Conservation (phyloP, 192 early-diverging fungal species). For the Chytriomyces hyalinus region DNA sequence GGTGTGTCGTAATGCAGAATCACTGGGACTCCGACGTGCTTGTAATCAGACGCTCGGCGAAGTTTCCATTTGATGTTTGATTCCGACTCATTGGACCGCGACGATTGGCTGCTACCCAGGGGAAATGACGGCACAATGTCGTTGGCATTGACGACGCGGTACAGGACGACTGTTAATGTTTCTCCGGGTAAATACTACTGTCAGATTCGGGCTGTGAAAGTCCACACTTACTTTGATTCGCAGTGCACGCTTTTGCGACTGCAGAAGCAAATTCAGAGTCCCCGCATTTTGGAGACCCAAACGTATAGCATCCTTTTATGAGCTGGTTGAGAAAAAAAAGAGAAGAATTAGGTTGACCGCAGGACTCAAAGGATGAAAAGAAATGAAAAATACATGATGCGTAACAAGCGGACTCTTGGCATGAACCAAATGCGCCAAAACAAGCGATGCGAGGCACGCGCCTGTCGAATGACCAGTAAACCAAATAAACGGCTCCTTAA, state of each 20-base stretch:
- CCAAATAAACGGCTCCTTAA: constrained; percentile 25
- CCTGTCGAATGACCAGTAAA: constrained; percentile 39
- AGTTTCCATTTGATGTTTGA: neutral
- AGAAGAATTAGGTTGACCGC: neutral
- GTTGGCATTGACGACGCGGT: constrained; percentile 38
- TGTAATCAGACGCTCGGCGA: constrained; percentile 26
- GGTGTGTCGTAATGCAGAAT: constrained; percentile 26
- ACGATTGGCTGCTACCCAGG: constrained; percentile 12
- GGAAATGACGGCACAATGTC: constrained; percentile 32
- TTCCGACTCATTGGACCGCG: neutral
- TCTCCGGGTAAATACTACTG: neutral
- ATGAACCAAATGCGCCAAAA: constrained; percentile 34
- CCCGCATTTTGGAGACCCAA: constrained; percentile 41
- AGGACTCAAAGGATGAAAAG: neutral
- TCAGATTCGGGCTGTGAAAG: neutral
- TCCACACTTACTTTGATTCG: constrained; percentile 10
- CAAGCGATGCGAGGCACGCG: constrained; percentile 22
- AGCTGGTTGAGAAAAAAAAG: neutral
- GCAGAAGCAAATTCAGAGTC: constrained; percentile 32
- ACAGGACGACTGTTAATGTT: constrained; percentile 28
- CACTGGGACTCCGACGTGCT: constrained; percentile 38
- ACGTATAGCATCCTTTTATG: constrained; percentile 37
- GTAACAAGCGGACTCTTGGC: constrained; percentile 13
- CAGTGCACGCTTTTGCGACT: constrained; percentile 11
- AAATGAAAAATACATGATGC: constrained; percentile 5